Evolutionary conservation across 257 asterid genomes (phyloP), one percentile per base, ranked within the genome.

Genomic region (Pogostemon cablin): DNA sequence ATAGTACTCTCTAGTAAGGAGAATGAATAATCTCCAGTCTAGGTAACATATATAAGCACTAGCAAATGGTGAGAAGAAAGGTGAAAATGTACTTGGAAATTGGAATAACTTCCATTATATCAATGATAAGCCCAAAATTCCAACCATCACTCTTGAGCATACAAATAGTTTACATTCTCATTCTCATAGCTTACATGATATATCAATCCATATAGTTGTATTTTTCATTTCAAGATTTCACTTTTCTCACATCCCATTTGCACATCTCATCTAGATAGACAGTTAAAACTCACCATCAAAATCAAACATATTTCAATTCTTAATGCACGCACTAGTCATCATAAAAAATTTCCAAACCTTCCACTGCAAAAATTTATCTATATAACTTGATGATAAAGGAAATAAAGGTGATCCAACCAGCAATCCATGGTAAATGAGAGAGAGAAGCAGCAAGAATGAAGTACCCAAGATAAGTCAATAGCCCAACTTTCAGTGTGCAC

Each of bases 401-500:
- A 65, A 37, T 12, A 34, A 72, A 40, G 58, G 25, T 41, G 12
- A 4, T 9, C 41, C 35, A 6, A 53, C 43, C 10, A 69, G 68
- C 54, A 64, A 64, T 15, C 17, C 37, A 42, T 17, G 57, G 43
- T 32, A n/a, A 43, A 7, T 25, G 35, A 4, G 37, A 60, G 10
- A 15, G 50, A 46, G 2, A 72, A 35, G 38, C 6, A 54, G 17
- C 2, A 34, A 7, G 57, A 5, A 20, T 0, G 55, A 46, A 46
- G 73, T 85, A 93, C 97, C 98, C 98, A 93, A 60, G 98, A 91
- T 72, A 93, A 86, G 85, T 91, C 97, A 72, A 93, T 85, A 48
- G 98, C 98, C 98, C 98, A 93, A 83, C 98, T 93, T 72, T 93
- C 98, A 35, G 86, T 93, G 73, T 93, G 97, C 77, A 85, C 96